Evolutionary conservation across 441 rosid genomes (phyloP), one percentile per base, ranked within the genome.

Genomic region (Brassica hybrid): DNA sequence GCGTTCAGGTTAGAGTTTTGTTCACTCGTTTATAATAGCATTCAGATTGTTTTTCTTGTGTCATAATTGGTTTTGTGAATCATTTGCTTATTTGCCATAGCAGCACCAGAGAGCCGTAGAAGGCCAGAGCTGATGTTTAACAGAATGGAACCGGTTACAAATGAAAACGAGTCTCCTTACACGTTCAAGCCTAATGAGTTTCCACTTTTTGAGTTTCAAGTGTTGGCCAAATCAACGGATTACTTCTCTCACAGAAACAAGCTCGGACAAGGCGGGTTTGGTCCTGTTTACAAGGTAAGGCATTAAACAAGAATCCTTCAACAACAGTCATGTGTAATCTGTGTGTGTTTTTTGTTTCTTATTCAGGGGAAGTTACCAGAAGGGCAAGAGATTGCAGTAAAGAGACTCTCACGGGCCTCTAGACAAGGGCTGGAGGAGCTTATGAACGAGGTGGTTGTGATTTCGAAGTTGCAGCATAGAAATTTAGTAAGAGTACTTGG

Each of bases 351-450:
- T 54, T 41, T 32, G 27, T 2, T 27, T 11, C 79, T 36, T 1
- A 6, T 6, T 36, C 41, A 94, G 99, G 99, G 97, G 60, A 86
- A 77, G 63, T 85, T 91, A 56, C 90, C 91, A 0, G 94, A 85
- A 45, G 98, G 94, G 13, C 88, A 90, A 79, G 97, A 91, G 45
- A 85, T 94, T 45, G 98, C 98, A 0, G 94, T 91, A 16, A 94
- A 94, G 90, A 86, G 98, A 80, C 97, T 94, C 65, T 89, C 96
- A 3, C 80, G 80, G 66, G 82, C 72, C 65, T 94, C 99, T 1
- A 89, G 91, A 4, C 99, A 93, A 81, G 99, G 99, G 14, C 30
- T 87, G 4, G 89, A 88, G 74, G 97, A 93, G 77, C 91, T 93
- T 32, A 89, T 89, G 82, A 94, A 89, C 48, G 99, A 93, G 78